Base-by-base conservation (phyloP, 1,139 yeast genomes). In the Suhomyces guaymorum region DNA sequence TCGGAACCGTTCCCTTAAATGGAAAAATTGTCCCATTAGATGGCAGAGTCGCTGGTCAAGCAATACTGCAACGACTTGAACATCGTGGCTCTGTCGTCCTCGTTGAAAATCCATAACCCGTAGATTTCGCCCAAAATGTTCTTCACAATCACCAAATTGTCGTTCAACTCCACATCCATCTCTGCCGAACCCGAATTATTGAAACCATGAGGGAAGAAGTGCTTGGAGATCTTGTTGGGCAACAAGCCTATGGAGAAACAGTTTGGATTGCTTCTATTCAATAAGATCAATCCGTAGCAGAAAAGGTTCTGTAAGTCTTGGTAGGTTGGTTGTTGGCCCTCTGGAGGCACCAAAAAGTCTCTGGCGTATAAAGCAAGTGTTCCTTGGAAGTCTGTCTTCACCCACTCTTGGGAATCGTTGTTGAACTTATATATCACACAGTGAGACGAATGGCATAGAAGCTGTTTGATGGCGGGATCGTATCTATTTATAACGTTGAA, bases 51-150 rank as follows among this genome's bases (percentile, higher is more conserved):
- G 34, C 60, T 60, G 24, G 70, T 70, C 44, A 77, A 63, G 46
- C 82, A 77, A 55, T 71, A 79, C 38, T 80, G 75, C 24, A 87
- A 60, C 37, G 85, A 64, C 52, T 75, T 73, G 49, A 66, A 74
- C 29, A 86, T 67, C 47, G 77, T 74, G 32, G 72, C 72, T 49
- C 96, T 69, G 51, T 89, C 96, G 4, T 71, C 76, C 37, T 80
- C 85, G 42, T 85, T 80, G 55, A 85, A 89, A 15, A 89, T 73
- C 97, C 97, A 90, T 38, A 90, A 67, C 1, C 97, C 97, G 55
- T 78, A 89, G 37, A 89, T 85, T 31, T 82, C 88, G 9, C 88
- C 94, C 36, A 80, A 69, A 27, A 83, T 63, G 46, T 82, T 83
- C 56, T 84, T 84, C 18, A 89, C 77, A 54, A 90, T 89, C 33